A percentile compares a stretch with the other conserved stretches of the same genome.
Evolutionary conservation across 2,329 filamentous ascomycete genomes (phyloP).

Genomic region (Pseudogymnoascus sp.): DNA sequence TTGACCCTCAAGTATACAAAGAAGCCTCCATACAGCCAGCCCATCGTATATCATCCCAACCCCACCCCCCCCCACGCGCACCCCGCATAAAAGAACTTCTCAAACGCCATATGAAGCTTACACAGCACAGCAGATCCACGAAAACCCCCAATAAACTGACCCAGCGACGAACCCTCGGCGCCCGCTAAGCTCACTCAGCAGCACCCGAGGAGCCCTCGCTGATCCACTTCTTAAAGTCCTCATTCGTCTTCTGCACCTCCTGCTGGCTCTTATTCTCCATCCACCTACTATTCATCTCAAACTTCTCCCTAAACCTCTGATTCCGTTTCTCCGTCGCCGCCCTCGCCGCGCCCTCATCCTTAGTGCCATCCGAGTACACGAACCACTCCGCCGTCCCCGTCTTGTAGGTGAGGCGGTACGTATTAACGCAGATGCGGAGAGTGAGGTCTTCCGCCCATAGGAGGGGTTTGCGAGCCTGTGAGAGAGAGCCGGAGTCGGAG

Average conservation of each 20-base stretch:
- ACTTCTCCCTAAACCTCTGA: constrained; percentile 42
- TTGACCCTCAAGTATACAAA: background rate
- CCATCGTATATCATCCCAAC: constrained; percentile 5
- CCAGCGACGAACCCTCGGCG: too few species aligned
- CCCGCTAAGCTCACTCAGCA: background rate
- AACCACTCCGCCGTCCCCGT: constrained; percentile 62
- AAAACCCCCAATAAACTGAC: background rate
- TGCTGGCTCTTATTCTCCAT: constrained; percentile 36
- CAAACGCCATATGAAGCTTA: background rate
- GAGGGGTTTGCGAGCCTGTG: constrained; percentile 41
- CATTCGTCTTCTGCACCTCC: constrained; percentile 38
- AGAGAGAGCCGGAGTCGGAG: constrained; percentile 52
- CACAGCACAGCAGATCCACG: background rate
- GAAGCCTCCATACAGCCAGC: constrained; percentile 1
- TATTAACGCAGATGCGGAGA: constrained; percentile 67
- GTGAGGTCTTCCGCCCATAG: constrained; percentile 59
- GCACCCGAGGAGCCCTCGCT: constrained; percentile 23
- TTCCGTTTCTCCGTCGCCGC: constrained; percentile 32
- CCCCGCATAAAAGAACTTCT: background rate
- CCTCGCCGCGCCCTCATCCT: constrained; percentile 28
- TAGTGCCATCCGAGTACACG: constrained; percentile 42
- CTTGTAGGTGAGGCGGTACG: constrained; percentile 71
- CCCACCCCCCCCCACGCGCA: background rate
- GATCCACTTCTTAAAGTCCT: constrained; percentile 39
- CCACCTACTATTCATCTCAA: constrained; percentile 43